phyloP scores from a whole-genome alignment of 2,329 filamentous ascomycete species.

The Hypoxylon sp. region DNA sequence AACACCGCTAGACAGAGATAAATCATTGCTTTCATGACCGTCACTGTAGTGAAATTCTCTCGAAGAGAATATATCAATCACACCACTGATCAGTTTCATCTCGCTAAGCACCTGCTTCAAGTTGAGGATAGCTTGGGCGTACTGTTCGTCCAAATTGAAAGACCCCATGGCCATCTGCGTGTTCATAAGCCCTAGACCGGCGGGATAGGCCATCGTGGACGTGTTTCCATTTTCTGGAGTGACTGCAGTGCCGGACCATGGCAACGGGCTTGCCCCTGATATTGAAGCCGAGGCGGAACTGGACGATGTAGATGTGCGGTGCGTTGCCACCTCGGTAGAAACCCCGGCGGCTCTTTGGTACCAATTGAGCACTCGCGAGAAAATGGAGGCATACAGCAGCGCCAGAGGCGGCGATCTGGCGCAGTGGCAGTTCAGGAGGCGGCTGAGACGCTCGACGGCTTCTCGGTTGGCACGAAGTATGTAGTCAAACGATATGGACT shows the following conservation, averaged over 20 bases:
- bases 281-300: not conserved
- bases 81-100: constrained; percentile 25
- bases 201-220: not conserved
- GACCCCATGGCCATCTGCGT: constrained; percentile 35
- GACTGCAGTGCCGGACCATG: constrained; percentile 5
- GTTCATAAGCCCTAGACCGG: constrained; percentile 11
- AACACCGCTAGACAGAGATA: constrained; percentile 1
- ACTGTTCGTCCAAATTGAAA: constrained; percentile 39
- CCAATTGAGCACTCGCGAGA: constrained; percentile 37
- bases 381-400: constrained; percentile 40
- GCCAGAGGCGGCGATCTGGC: constrained; percentile 32
- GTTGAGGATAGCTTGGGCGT: constrained; percentile 35
- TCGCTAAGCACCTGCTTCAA: constrained; percentile 39
- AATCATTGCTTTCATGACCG: not conserved
- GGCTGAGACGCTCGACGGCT: constrained; percentile 34
- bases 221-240: constrained; percentile 1
- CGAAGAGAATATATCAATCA: constrained; percentile 36
- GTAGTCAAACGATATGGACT: constrained; percentile 32
- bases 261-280: not conserved
- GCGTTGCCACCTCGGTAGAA: not conserved
- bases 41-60: not conserved
- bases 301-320: not conserved
- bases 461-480: constrained; percentile 40
- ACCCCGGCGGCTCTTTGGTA: constrained; percentile 36
- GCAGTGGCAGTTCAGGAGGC: constrained; percentile 37